Conservation (phyloP, 345 rosid genomes). For the Noccaea caerulescens region DNA sequence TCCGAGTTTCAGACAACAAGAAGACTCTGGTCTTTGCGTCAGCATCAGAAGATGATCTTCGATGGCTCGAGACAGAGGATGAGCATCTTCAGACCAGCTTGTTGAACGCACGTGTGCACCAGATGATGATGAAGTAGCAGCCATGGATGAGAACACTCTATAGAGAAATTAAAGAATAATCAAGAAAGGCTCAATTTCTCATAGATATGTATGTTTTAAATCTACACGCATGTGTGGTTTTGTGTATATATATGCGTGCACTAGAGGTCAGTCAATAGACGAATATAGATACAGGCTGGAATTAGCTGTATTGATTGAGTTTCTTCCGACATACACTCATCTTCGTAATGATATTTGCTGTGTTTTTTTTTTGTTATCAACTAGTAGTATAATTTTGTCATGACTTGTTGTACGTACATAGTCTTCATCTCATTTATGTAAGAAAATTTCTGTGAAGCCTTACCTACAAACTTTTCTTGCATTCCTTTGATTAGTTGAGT, state of each 20-base stretch:
- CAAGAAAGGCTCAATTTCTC: constrained; percentile 12
- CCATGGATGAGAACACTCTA: constrained; percentile 31
- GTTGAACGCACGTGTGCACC: constrained; percentile 46
- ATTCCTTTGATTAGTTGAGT: no score
- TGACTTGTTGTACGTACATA: no score
- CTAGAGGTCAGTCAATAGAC: constrained; percentile 20
- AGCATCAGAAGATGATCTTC: constrained; percentile 43
- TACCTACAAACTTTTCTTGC: no score
- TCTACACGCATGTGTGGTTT: no score
- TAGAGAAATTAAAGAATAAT: constrained; percentile 11
- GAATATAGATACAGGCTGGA: constrained; percentile 39
- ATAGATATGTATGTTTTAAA: constrained; percentile 7
- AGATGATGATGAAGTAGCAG: constrained; percentile 17
- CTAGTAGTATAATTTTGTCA: background rate
- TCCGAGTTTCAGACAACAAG: constrained; percentile 33
- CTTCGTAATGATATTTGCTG: background rate
- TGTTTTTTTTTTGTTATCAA: no score
- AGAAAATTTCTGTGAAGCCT: no score
- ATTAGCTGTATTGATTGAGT: constrained; percentile 29
- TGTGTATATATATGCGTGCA: constrained; percentile 23
- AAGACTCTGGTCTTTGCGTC: constrained; percentile 34
- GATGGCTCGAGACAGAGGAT: constrained; percentile 46
- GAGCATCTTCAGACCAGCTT: constrained; percentile 47
- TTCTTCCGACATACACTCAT: constrained; percentile 33
- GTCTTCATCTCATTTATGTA: no score